Evolutionary conservation across 345 rosid genomes (phyloP).

Genomic region (Diplotaxis tenuifolia): DNA sequence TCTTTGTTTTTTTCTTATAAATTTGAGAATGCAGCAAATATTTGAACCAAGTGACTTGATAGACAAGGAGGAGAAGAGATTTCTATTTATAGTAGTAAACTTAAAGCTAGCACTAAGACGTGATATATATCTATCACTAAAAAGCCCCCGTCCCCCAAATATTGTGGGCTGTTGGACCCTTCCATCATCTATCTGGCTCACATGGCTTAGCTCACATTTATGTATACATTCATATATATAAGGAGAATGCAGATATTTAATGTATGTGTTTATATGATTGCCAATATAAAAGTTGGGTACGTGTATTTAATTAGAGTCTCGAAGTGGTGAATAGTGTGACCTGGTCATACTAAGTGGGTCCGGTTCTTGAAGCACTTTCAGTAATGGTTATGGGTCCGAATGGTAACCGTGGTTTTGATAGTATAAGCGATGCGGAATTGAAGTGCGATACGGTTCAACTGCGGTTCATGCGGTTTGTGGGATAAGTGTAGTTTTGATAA

Average conservation of each 20-base stretch:
- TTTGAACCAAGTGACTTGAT: conserved; percentile 26
- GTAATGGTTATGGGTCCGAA: neutral
- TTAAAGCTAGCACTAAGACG: neutral
- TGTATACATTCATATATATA: neutral
- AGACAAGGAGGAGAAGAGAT: conserved; percentile 21
- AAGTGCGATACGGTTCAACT: too few species aligned
- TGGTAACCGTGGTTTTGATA: too few species aligned
- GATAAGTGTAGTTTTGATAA: too few species aligned
- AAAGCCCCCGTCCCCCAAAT: conserved; percentile 7
- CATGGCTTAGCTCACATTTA: conserved; percentile 34
- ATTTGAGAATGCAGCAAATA: neutral
- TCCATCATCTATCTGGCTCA: conserved; percentile 29
- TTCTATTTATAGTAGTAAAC: conserved; percentile 29
- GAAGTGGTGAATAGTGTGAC: conserved; percentile 26
- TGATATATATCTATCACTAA: conserved; percentile 3
- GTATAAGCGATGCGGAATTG: too few species aligned
- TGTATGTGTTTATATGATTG: conserved; percentile 17
- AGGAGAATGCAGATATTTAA: conserved; percentile 2
- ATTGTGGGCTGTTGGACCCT: conserved; percentile 36
- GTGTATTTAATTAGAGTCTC: conserved; percentile 28
- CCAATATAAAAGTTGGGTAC: neutral
- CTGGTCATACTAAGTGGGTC: conserved; percentile 26
- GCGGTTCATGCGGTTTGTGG: too few species aligned
- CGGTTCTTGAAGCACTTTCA: conserved; percentile 11
- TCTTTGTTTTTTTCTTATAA: conserved; percentile 19